phyloP scores from a whole-genome alignment of 2,329 filamentous ascomycete species.

The Trichoderma hamatum region DNA sequence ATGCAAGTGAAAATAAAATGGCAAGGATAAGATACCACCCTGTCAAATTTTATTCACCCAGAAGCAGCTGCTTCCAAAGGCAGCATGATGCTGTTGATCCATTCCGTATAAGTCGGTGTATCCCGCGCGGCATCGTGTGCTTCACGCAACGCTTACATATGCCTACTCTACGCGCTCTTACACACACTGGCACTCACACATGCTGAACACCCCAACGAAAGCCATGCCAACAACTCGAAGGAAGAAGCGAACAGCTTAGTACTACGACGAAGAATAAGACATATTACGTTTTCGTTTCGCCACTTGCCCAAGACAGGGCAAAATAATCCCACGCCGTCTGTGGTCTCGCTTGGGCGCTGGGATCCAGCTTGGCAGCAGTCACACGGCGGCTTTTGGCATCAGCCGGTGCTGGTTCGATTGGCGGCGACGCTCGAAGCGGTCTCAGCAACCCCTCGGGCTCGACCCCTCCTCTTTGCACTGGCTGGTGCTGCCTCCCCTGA shows the following conservation, averaged over 20 bases:
- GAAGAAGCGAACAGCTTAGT: background rate
- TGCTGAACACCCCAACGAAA: background rate
- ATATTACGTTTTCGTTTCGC: constrained; percentile 10
- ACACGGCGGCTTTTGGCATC: constrained; percentile 17
- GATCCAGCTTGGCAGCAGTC: constrained; percentile 15
- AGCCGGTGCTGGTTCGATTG: constrained; percentile 21
- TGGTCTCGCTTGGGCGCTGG: constrained; percentile 12
- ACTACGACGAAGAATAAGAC: background rate
- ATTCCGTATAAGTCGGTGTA: background rate
- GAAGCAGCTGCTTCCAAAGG: background rate
- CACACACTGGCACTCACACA: background rate
- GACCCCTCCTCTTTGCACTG: background rate
- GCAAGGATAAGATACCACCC: background rate
- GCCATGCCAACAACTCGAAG: background rate
- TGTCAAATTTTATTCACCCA: background rate
- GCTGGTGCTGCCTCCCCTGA: background rate
- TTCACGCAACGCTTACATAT: background rate
- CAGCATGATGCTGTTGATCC: background rate
- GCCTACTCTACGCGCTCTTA: background rate
- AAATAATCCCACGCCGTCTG: background rate
- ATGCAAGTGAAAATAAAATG: background rate
- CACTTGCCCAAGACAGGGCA: constrained; percentile 8
- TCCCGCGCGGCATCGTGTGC: background rate
- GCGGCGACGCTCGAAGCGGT: background rate
- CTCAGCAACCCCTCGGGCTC: constrained; percentile 1